phyloP scores from a whole-genome alignment of 2,329 filamentous ascomycete genomes.

The Colletotrichum noveboracense region DNA sequence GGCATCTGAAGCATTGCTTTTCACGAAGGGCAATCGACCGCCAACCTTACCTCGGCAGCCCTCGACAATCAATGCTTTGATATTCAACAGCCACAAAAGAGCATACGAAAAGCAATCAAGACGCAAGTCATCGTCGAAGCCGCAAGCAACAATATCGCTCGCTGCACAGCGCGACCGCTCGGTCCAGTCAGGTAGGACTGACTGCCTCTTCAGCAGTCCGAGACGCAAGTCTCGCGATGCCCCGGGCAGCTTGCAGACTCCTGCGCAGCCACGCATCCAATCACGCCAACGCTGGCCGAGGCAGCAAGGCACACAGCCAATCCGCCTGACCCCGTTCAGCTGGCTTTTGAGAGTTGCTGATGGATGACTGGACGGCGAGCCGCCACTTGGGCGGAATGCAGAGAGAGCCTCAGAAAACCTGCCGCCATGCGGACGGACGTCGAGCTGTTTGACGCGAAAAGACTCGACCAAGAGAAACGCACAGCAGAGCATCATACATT shows the following conservation, averaged over 20 bases:
- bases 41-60: neutral
- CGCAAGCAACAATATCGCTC: neutral
- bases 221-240: constrained; percentile 3
- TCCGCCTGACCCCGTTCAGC: neutral
- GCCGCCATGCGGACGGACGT: neutral
- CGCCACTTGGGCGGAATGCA: neutral
- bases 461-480: neutral
- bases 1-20: neutral
- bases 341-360: neutral
- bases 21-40: neutral
- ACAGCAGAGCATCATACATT: neutral
- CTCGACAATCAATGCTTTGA: neutral
- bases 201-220: neutral
- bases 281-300: neutral
- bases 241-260: neutral
- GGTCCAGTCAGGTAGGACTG: neutral
- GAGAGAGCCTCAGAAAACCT: neutral
- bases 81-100: neutral
- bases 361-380: constrained; percentile 1
- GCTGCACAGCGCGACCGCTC: neutral
- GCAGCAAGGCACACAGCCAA: constrained; percentile 11
- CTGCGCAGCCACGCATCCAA: neutral
- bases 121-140: neutral
- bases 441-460: neutral
- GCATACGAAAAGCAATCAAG: neutral